phyloP scores from a whole-genome alignment of 2,329 filamentous ascomycete species.

The Ophiostoma himal-ulmi region DNA sequence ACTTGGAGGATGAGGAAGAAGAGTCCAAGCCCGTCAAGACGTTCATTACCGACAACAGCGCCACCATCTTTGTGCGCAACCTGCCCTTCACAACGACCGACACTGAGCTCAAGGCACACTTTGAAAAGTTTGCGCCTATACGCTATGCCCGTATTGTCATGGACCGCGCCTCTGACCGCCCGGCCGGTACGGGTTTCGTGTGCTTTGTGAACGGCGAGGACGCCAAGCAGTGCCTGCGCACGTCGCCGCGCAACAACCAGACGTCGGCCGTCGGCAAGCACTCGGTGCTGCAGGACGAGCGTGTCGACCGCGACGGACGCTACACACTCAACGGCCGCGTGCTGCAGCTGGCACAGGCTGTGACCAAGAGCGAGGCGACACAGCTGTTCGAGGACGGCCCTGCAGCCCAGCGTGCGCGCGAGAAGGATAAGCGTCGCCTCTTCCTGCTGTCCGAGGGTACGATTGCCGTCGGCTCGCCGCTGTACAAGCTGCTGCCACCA shows the following conservation, averaged over 20 bases:
- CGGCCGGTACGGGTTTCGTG: constrained; percentile 89
- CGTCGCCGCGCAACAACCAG: constrained; percentile 53
- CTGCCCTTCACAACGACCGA: constrained; percentile 85
- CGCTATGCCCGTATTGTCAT: constrained; percentile 89
- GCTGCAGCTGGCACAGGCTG: constrained; percentile 75
- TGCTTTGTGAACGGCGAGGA: constrained; percentile 79
- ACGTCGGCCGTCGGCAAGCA: constrained; percentile 50
- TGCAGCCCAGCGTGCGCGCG: constrained; percentile 55
- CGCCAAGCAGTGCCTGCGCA: constrained; percentile 67
- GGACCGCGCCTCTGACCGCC: constrained; percentile 76
- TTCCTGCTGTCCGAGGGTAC: constrained; percentile 85
- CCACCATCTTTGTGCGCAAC: constrained; percentile 88
- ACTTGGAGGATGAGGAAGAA: constrained; percentile 32
- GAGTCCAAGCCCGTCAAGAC: constrained; percentile 33
- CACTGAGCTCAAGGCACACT: constrained; percentile 75
- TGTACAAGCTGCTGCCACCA: constrained; percentile 70
- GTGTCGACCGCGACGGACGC: constrained; percentile 69
- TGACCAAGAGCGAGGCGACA: constrained; percentile 73
- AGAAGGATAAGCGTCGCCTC: constrained; percentile 84
- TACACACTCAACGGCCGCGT: constrained; percentile 91
- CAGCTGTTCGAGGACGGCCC: constrained; percentile 68
- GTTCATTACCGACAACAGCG: constrained; percentile 55
- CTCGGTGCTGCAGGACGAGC: constrained; percentile 83
- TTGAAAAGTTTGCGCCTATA: constrained; percentile 78
- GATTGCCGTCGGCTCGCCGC: constrained; percentile 67